Evolutionary conservation across 495 filamentous ascomycete genomes (phyloP).

Genomic region (Entonaema liquescens): DNA sequence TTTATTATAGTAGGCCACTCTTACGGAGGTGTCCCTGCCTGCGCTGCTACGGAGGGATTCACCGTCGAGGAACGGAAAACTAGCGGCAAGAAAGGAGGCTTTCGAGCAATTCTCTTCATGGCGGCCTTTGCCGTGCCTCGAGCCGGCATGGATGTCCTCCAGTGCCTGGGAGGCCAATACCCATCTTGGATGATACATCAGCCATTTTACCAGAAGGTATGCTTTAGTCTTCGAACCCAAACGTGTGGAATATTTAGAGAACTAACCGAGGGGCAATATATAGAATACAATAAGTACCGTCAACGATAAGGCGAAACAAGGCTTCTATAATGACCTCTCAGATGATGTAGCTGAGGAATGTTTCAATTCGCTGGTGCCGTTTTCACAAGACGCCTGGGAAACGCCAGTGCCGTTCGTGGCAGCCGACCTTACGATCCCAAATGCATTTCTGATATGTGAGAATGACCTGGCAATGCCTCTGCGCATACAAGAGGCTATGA

Average conservation of each 20-base stretch:
- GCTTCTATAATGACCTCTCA: slow-evolving; percentile 29
- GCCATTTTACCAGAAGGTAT: not conserved
- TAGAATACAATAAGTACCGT: slow-evolving; percentile 20
- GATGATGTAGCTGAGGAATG: slow-evolving; percentile 17
- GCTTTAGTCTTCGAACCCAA: not conserved
- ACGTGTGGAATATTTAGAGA: not conserved
- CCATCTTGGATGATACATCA: slow-evolving; percentile 19
- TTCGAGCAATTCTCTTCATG: slow-evolving; percentile 50
- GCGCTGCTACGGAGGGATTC: slow-evolving; percentile 33
- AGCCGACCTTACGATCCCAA: slow-evolving; percentile 30
- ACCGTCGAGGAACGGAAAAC: slow-evolving; percentile 42
- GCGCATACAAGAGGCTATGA: slow-evolving; percentile 36
- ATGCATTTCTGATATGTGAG: slow-evolving; percentile 38
- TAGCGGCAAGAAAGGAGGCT: slow-evolving; percentile 45
- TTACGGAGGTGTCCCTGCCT: slow-evolving; percentile 40
- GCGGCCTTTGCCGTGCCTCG: slow-evolving; percentile 18
- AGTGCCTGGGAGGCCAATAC: slow-evolving; percentile 15
- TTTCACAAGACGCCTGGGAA: slow-evolving; percentile 26
- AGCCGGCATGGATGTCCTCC: slow-evolving; percentile 9
- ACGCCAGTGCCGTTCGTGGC: slow-evolving; percentile 14
- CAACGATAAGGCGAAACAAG: slow-evolving; percentile 15
- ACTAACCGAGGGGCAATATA: not conserved
- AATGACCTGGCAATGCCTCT: slow-evolving; percentile 39
- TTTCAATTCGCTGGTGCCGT: slow-evolving; percentile 16
- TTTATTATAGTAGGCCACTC: slow-evolving; percentile 44